Evolutionary conservation across 768 basidiomycete genomes (phyloP), one percentile per base, ranked within the genome.

Genomic region (Boletellus ananas): DNA sequence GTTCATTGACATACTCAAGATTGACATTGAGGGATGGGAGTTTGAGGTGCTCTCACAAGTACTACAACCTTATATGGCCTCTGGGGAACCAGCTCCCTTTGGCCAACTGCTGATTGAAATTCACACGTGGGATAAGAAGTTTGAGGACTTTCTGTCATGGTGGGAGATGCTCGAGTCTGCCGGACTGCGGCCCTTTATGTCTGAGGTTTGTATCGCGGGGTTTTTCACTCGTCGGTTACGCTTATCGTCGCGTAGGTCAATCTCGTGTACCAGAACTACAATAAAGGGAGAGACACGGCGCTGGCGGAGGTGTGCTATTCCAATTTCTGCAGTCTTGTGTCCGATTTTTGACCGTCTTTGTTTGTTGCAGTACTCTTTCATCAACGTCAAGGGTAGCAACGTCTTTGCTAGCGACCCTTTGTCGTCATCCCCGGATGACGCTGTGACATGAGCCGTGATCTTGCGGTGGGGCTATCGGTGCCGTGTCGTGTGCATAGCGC

Each of bases 211-310:
- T 59, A 33, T 18, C 1, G 3, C 20, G n/a, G 16, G 25, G 2
- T 42, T 3, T 17, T 40, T 11, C 1, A 11, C 21, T 20, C 13
- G 10, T 14, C 10, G 5, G 35, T 25, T 1, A 4, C 20, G 34
- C 55, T 66, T 14, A 58, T n/a, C 17, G 1, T 51, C 3, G n/a
- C 25, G 43, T 52, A 79, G 76, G 76, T 80, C 20, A 81, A 81
- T 61, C 63, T 81, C 37, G 77, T 81, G 17, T 81, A 81, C 58
- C 74, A 75, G 49, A 81, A 80, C 56, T 81, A 80, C 61, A 79
- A 81, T 58, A 71, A 62, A 49, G 70, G 71, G 4, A 65, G 64
- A 18, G 72, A 67, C 2, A 61, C 76, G 13, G 77, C 79, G 48
- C 72, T 81, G 13, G 76, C 74, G 6, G 80, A 80, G 72, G 78